Percentiles rank a stretch among this genome's conserved stretches.
Evolutionary conservation across 2,329 filamentous ascomycete species (phyloP).

Genomic region (Arthroderma uncinatum): DNA sequence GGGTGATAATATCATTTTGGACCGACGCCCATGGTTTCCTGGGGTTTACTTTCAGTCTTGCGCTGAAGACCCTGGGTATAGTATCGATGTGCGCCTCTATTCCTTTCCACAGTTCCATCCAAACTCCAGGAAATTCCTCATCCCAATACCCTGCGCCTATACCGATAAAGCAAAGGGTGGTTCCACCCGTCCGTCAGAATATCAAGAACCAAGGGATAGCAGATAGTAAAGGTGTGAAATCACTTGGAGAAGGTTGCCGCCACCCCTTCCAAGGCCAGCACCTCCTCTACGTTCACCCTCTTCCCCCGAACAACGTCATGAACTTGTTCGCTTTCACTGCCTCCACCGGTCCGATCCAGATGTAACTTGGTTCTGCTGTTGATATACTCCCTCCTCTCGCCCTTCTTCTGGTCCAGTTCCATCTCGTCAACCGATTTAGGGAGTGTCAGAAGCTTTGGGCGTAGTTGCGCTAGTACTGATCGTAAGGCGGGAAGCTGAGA

Average conservation of each 20-base stretch:
- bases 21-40: too few relatives aligned
- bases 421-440: constrained; percentile 26
- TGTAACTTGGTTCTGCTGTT: constrained; percentile 68
- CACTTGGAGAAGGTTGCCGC: constrained; percentile 8
- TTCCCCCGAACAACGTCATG: constrained; percentile 29
- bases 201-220: too few relatives aligned
- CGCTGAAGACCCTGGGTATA: too few relatives aligned
- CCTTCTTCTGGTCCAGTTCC: constrained; percentile 46
- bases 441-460: constrained; percentile 49
- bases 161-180: too few relatives aligned
- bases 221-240: neutral
- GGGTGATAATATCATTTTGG: too few relatives aligned
- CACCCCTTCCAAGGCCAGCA: constrained; percentile 29
- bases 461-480: constrained; percentile 54
- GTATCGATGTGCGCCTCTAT: too few relatives aligned
- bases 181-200: too few relatives aligned
- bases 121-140: neutral
- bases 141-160: neutral
- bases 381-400: constrained; percentile 69
- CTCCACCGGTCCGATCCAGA: constrained; percentile 48
- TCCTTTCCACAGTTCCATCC: neutral
- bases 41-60: too few relatives aligned
- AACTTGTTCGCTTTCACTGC: constrained; percentile 26
- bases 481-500: constrained; percentile 74
- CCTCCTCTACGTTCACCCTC: constrained; percentile 31